Base-by-base conservation (phyloP, 371 early-diverging fungal species). In the Actinomucor elegans region DNA sequence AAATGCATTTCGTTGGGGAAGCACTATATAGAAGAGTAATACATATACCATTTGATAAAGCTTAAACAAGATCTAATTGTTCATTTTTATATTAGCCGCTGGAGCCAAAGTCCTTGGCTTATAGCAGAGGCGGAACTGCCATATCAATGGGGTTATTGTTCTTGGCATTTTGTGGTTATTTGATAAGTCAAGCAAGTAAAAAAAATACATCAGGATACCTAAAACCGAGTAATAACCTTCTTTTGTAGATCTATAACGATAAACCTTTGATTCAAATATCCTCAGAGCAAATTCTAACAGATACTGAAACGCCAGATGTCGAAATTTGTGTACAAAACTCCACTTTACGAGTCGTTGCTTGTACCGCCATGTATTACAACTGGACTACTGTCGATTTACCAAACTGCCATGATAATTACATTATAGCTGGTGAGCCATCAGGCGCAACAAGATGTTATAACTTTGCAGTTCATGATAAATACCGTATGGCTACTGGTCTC, bases 1-100 rank as follows among this genome's bases (percentile, higher is more conserved):
- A 15, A 33, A 71, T 73, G 73, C 66, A 73, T 69, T 73, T 73
- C 38, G 47, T 73, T 34, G 47, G 52, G 12, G 73, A 73, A 64
- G 69, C 73, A 24, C 69, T 58, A 27, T 64, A 73, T 41, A 43
- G 67, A 58, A 49, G 64, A 48, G 73, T 73, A 64, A 59, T n/a
- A n/a, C n/a, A n/a, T n/a, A n/a, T n/a, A n/a, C n/a, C n/a, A n/a
- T n/a, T n/a, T n/a, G n/a, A n/a, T n/a, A n/a, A n/a, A n/a, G n/a
- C n/a, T n/a, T n/a, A n/a, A n/a, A n/a, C n/a, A n/a, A n/a, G n/a
- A n/a, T n/a, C n/a, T n/a, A n/a, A n/a, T n/a, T n/a, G n/a, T n/a
- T n/a, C n/a, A n/a, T n/a, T n/a, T n/a, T n/a, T n/a, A n/a, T n/a
- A n/a, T 14, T 54, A 73, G 73, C 73, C 69, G 15, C 34, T 73